phyloP scores from a whole-genome alignment of 1,139 yeast genomes.

The Cylindricascospora bacillispora region DNA sequence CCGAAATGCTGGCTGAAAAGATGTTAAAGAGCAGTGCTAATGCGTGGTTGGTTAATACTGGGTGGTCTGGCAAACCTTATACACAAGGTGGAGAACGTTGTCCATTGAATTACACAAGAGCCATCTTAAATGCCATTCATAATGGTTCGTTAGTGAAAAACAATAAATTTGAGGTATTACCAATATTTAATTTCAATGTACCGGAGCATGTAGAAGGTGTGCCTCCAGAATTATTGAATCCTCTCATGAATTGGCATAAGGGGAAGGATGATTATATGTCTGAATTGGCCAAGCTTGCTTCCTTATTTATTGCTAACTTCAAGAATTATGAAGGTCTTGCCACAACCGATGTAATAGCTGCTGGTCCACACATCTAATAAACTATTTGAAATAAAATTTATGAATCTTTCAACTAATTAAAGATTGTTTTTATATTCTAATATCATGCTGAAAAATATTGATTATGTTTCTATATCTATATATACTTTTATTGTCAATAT shows the following conservation, averaged over 20 bases:
- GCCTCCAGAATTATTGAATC: slow-evolving; percentile 78
- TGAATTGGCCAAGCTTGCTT: slow-evolving; percentile 67
- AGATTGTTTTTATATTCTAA: too few species aligned
- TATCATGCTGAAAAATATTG: too few species aligned
- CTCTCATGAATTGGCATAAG: slow-evolving; percentile 70
- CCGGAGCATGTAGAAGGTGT: slow-evolving; percentile 78
- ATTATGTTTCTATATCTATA: too few species aligned
- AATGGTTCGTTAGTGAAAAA: slow-evolving; percentile 74
- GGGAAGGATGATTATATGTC: slow-evolving; percentile 52
- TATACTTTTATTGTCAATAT: too few species aligned
- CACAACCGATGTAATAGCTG: slow-evolving; percentile 77
- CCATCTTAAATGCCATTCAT: slow-evolving; percentile 89
- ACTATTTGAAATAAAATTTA: too few species aligned
- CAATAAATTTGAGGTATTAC: slow-evolving; percentile 63
- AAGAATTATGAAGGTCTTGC: slow-evolving; percentile 73
- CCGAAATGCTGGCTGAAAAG: slow-evolving; percentile 91
- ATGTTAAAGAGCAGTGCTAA: slow-evolving; percentile 77
- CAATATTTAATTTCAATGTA: slow-evolving; percentile 74
- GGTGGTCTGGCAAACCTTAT: slow-evolving; percentile 95
- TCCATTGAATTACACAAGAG: slow-evolving; percentile 95
- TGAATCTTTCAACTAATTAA: too few species aligned
- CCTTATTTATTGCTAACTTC: slow-evolving; percentile 75
- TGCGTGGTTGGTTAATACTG: slow-evolving; percentile 97
- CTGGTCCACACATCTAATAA: slow-evolving; percentile 56
- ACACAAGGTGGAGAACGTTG: slow-evolving; percentile 94